Evolutionary conservation across 2,329 filamentous ascomycete genomes (phyloP), one percentile per base, ranked within the genome.

Genomic region (Cadophora malorum): DNA sequence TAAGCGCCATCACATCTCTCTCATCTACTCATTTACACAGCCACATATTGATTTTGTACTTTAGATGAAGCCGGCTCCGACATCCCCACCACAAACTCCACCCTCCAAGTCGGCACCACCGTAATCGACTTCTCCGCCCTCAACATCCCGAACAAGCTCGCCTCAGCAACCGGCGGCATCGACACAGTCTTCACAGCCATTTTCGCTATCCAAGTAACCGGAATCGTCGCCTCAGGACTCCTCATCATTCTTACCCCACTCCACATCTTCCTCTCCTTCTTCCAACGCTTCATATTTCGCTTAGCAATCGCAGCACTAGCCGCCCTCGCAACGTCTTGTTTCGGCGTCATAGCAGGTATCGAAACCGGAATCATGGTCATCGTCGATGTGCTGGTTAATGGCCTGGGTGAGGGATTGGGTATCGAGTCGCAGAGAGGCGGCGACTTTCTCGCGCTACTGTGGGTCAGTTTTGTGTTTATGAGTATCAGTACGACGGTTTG

Each of bases 51-150:
- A 45, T 9, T 33, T 21, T 31, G n/a, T 62, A 12, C 12, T 47
- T 7, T 28, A 71, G 69, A 7, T 14, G 38, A 70, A 67, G 68
- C 5, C 16, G n/a, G 64, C 10, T 4, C 68, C 35, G 25, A 64
- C 1, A 38, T 63, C 50, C 53, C 47, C 16, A n/a, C 64, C 12
- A 65, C 69, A 8, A 66, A 68, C 35, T 71, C 69, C 5, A 70
- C 66, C 4, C 14, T 72, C 31, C 35, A 61, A 41, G 25, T 72
- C n/a, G 71, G 71, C 53, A 66, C 63, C 23, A 66, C 63, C n/a
- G 55, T 65, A 14, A 35, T 72, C 47, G 71, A 72, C 55, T 67
- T 71, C 58, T 71, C 71, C 7, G 69, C 71, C 4, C 41, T 72
- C 8, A 71, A 72, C 49, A 47, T 72, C 6, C 64, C 67, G 3